These are phyloP conservation scores for Aspergillus egyptiacus DNA, from an alignment of 495 filamentous ascomycete genomes.

Conservation along the genomic window DNA sequence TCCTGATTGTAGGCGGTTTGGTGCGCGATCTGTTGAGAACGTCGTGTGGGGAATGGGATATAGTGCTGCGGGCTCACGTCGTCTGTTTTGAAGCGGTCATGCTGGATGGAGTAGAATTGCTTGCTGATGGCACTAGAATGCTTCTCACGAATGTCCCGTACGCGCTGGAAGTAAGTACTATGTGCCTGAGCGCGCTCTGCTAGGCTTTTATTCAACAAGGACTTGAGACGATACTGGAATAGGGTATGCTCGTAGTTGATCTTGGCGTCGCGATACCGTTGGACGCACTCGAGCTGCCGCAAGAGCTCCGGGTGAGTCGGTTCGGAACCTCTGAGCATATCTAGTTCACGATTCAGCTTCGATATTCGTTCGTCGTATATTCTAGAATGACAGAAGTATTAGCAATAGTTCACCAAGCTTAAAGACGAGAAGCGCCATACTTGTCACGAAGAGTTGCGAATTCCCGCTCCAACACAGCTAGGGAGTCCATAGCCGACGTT, in stretches of 20 bases:
- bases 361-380: conserved; percentile 82
- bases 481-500: conserved; percentile 71
- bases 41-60: conserved; percentile 64
- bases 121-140: conserved; percentile 74
- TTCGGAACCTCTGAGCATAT: conserved; percentile 67
- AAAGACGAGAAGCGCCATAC: conserved; percentile 42
- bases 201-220: conserved; percentile 64
- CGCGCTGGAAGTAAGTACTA: conserved; percentile 77
- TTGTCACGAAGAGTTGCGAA: conserved; percentile 82
- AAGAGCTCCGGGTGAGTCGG: conserved; percentile 85
- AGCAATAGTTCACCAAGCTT: too few species aligned
- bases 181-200: conserved; percentile 78
- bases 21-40: conserved; percentile 65
- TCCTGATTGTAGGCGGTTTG: conserved; percentile 90
- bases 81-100: conserved; percentile 78
- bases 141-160: conserved; percentile 73
- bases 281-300: conserved; percentile 75
- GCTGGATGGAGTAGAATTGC: conserved; percentile 84
- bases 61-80: conserved; percentile 74
- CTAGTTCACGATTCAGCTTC: conserved; percentile 74
- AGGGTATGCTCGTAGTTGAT: conserved; percentile 66
- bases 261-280: conserved; percentile 73
- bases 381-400: conserved; percentile 37
- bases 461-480: conserved; percentile 71
- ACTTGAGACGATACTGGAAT: conserved; percentile 63